Percentiles rank a stretch among this genome's conserved stretches.
Evolutionary conservation across 2,329 filamentous ascomycete species (phyloP).

Genomic region (Aspergillus aculeatinus): DNA sequence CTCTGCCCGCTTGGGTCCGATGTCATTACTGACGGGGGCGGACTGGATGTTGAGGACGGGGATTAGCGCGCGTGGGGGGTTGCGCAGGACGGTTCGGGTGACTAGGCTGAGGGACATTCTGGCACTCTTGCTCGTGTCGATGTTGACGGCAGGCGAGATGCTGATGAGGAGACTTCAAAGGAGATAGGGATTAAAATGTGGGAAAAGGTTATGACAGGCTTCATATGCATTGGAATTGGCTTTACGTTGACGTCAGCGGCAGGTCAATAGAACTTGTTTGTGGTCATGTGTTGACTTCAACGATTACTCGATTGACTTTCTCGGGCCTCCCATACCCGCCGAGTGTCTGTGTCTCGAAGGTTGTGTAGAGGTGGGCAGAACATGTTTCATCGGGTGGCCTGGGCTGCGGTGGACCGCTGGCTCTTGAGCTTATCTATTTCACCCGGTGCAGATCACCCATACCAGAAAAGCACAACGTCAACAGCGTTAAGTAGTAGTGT

Average conservation of each 20-base stretch:
- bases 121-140: not conserved
- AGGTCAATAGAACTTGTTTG: not conserved
- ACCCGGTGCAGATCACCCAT: too few relatives aligned
- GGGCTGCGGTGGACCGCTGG: too few relatives aligned
- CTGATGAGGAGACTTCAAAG: accelerated
- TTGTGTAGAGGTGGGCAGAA: not conserved
- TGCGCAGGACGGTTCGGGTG: not conserved
- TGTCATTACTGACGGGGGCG: not conserved
- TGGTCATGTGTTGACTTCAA: not conserved
- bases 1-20: not conserved
- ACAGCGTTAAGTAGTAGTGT: too few relatives aligned
- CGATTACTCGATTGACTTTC: not conserved
- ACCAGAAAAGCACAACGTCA: too few relatives aligned
- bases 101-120: not conserved
- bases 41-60: not conserved
- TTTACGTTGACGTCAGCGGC: not conserved
- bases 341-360: too few relatives aligned
- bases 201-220: not conserved
- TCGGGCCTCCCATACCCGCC: not conserved
- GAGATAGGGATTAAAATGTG: not conserved
- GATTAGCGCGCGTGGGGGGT: not conserved
- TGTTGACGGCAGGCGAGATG: not conserved
- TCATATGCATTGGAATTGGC: not conserved
- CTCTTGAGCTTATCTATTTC: too few relatives aligned
- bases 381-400: too few relatives aligned